A percentile compares a stretch with the other conserved stretches of the same genome.
These are phyloP conservation scores for Fusarium agapanthi DNA, from an alignment of 2,329 filamentous ascomycete genomes.

Conservation along the genomic window DNA sequence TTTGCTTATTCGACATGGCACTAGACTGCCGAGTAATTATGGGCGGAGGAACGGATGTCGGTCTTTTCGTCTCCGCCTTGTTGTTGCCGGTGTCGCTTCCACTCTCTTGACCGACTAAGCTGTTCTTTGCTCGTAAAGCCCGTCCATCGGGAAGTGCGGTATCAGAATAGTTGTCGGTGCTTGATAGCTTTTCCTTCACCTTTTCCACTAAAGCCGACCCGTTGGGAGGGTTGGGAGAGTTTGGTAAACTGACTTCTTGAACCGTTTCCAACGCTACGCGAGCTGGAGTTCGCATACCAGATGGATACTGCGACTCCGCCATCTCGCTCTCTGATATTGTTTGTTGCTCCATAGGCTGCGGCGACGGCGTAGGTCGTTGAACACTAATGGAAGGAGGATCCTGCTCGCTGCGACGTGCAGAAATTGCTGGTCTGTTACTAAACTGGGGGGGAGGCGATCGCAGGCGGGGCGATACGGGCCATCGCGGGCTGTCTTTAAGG, in stretches of 20 bases:
- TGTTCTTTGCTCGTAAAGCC: slow-evolving; percentile 57
- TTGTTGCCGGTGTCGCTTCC: slow-evolving; percentile 73
- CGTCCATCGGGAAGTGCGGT: slow-evolving; percentile 51
- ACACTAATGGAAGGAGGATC: slow-evolving; percentile 63
- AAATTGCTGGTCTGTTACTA: slow-evolving; percentile 55
- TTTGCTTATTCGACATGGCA: slow-evolving; percentile 68
- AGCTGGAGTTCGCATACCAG: slow-evolving; percentile 67
- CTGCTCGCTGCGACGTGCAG: slow-evolving; percentile 57
- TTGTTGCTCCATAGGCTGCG: slow-evolving; percentile 52
- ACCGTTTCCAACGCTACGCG: slow-evolving; percentile 84
- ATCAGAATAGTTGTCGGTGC: slow-evolving; percentile 54
- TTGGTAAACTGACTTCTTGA: slow-evolving; percentile 84
- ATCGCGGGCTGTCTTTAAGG: slow-evolving; percentile 68
- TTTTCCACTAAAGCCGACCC: slow-evolving; percentile 59
- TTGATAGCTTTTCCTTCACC: slow-evolving; percentile 58
- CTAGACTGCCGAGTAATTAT: slow-evolving; percentile 73
- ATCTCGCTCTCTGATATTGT: slow-evolving; percentile 60
- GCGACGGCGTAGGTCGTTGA: slow-evolving; percentile 59
- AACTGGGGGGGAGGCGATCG: slow-evolving; percentile 76
- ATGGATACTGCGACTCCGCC: slow-evolving; percentile 57
- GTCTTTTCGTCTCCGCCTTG: slow-evolving; percentile 52
- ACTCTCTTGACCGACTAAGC: slow-evolving; percentile 61
- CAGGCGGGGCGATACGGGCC: slow-evolving; percentile 80
- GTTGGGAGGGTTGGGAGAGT: slow-evolving; percentile 66
- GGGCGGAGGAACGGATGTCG: slow-evolving; percentile 59